Percentiles rank a stretch among this genome's conserved stretches.
These are phyloP conservation scores for Pistacia integerrima DNA, from an alignment of 345 rosid species.

Conservation along the genomic window DNA sequence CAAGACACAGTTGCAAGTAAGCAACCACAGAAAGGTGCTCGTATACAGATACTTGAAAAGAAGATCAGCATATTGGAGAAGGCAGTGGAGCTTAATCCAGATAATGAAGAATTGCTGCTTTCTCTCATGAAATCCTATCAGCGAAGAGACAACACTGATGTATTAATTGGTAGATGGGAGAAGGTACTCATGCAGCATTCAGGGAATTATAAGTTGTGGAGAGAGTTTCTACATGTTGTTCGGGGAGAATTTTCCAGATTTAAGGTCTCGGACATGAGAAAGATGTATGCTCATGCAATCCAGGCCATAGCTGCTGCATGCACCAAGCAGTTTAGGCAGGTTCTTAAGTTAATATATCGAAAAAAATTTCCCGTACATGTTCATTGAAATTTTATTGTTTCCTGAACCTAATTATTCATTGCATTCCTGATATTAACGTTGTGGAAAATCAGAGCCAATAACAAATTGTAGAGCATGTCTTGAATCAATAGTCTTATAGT, in stretches of 20 bases:
- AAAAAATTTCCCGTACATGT: constrained; percentile 11
- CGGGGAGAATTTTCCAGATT: constrained; percentile 92
- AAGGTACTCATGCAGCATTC: constrained; percentile 73
- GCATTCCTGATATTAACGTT: neutral
- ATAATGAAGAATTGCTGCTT: constrained; percentile 78
- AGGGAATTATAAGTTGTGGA: constrained; percentile 76
- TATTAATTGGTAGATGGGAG: constrained; percentile 82
- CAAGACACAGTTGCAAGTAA: constrained; percentile 79
- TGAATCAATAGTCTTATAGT: neutral
- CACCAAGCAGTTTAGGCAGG: constrained; percentile 98
- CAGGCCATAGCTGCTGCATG: constrained; percentile 80
- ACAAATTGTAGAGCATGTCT: constrained; percentile 2
- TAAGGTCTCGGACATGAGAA: constrained; percentile 88
- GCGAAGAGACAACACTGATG: constrained; percentile 73
- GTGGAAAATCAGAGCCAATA: neutral
- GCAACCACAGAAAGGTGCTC: constrained; percentile 85
- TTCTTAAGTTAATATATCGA: constrained; percentile 48
- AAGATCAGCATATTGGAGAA: constrained; percentile 92
- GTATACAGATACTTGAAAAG: constrained; percentile 85
- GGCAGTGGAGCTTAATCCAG: constrained; percentile 86
- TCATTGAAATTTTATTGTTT: neutral
- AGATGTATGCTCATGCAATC: constrained; percentile 84
- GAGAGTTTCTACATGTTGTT: constrained; percentile 75
- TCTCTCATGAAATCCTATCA: constrained; percentile 83
- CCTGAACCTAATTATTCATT: neutral